Base-by-base conservation (phyloP, 225 moss, liverwort and hornwort species). In the Asterella californica region DNA sequence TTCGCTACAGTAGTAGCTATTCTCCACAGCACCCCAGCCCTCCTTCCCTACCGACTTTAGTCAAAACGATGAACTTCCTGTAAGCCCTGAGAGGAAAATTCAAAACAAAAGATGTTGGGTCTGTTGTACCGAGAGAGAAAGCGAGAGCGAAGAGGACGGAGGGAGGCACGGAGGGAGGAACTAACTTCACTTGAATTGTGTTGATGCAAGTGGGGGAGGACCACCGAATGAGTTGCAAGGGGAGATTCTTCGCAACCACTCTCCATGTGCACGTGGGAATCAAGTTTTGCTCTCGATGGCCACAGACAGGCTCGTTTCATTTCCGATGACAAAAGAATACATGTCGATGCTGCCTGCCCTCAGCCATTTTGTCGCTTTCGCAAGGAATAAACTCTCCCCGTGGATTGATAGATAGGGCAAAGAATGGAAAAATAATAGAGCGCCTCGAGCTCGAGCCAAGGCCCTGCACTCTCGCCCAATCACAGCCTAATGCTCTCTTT, bases 211-310 rank as follows among this genome's bases (percentile, higher is more conserved):
- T 25, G 37, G 47, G 45, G 71, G n/a, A 46, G 71, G 47, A 34
- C 67, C 67, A 67, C 67, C 67, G 67, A 67, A 36, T 32, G 67
- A 3, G 32, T 15, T 14, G 42, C 22, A 36, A 47, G 22, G 8
- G 42, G 46, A 72, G 71, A 72, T 72, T 72, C 71, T 48, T 48
- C n/a, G 22, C 46, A 72, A 72, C 71, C 46, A 72, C 71, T 72
- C 47, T 72, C 71, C 2, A 72, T 72, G 46, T 47, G 71, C 71
- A 72, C 71, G 71, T 72, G 71, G 71, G 71, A 72, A 72, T 47
- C 42, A 48, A 72, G 71, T 22, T 45, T 72, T 38, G 24, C 11
- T 47, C 6, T 19, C 36, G 34, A 25, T 33, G 12, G 42, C 32
- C 33, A 67, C 67, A 67, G 42, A 47, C 46, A 21, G 71, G 46